Conservation (phyloP, 768 basidiomycete genomes). For the Serendipita sp. region DNA sequence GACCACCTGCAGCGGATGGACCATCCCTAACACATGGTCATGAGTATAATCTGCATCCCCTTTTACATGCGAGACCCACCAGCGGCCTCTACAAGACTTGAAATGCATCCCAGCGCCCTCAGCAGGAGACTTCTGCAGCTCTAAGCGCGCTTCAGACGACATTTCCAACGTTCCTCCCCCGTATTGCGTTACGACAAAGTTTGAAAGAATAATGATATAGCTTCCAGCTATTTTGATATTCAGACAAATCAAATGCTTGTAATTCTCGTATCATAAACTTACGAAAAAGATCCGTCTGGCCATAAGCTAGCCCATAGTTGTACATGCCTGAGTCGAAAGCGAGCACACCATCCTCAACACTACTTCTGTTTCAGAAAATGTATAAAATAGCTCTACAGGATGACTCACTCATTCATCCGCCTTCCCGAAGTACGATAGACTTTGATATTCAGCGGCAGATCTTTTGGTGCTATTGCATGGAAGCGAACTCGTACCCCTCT, state of each 20-base stretch:
- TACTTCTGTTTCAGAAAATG: constrained; percentile 21
- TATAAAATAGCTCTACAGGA: background rate
- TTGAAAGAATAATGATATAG: constrained; percentile 71
- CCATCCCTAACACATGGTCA: background rate
- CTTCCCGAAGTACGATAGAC: constrained; percentile 60
- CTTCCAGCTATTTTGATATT: constrained; percentile 37
- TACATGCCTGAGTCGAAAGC: constrained; percentile 65
- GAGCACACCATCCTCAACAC: constrained; percentile 43
- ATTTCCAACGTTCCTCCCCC: constrained; percentile 51
- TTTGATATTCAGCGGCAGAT: constrained; percentile 56
- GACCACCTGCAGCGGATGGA: constrained; percentile 47
- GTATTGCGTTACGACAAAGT: constrained; percentile 57
- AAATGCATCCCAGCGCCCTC: constrained; percentile 89
- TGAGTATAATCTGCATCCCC: no score
- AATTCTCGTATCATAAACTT: constrained; percentile 22
- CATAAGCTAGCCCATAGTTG: constrained; percentile 52
- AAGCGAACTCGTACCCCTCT: constrained; percentile 24
- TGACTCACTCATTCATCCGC: constrained; percentile 54
- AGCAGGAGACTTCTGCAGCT: constrained; percentile 47
- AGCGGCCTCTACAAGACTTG: constrained; percentile 49
- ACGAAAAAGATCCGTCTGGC: constrained; percentile 29
- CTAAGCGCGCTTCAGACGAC: constrained; percentile 31
- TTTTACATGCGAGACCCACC: constrained; percentile 30
- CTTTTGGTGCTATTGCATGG: constrained; percentile 38
- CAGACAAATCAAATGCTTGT: background rate